phyloP scores from a whole-genome alignment of 257 asterid genomes.

The Apocynum venetum region DNA sequence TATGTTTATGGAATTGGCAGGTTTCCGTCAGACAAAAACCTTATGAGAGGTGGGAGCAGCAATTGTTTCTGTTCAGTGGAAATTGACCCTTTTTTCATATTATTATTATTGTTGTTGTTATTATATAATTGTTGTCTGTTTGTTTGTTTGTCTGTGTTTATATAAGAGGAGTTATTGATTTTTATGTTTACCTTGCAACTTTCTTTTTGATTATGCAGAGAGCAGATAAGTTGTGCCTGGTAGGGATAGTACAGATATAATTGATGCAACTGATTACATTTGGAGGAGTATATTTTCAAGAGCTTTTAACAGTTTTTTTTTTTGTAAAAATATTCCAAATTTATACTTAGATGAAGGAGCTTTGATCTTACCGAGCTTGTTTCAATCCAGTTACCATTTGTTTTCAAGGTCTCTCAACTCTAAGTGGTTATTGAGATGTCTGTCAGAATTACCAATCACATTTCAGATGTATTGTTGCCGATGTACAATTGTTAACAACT shows the following conservation, averaged over 20 bases:
- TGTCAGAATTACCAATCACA: not conserved
- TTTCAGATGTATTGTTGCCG: not conserved
- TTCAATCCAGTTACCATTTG: not conserved
- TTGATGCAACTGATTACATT: conserved; percentile 1
- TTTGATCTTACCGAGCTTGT: not conserved
- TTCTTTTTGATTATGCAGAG: not conserved
- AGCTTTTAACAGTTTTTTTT: too few relatives aligned
- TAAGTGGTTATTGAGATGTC: not conserved
- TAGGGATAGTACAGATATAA: not conserved
- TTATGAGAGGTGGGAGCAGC: too few relatives aligned
- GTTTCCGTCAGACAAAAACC: not conserved
- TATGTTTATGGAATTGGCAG: not conserved
- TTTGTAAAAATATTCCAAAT: too few relatives aligned
- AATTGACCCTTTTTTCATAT: not conserved
- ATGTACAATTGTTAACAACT: not conserved
- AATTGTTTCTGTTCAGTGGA: too few relatives aligned
- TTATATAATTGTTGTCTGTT: too few relatives aligned
- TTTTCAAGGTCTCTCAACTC: not conserved
- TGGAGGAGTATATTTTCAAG: not conserved
- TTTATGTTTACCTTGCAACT: not conserved
- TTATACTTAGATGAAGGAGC: not conserved
- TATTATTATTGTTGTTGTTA: too few relatives aligned
- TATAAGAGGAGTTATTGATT: not conserved
- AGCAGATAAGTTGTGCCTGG: not conserved
- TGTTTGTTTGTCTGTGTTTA: too few relatives aligned